phyloP scores from a whole-genome alignment of 2,329 filamentous ascomycete genomes.

The Sporothrix phasma region DNA sequence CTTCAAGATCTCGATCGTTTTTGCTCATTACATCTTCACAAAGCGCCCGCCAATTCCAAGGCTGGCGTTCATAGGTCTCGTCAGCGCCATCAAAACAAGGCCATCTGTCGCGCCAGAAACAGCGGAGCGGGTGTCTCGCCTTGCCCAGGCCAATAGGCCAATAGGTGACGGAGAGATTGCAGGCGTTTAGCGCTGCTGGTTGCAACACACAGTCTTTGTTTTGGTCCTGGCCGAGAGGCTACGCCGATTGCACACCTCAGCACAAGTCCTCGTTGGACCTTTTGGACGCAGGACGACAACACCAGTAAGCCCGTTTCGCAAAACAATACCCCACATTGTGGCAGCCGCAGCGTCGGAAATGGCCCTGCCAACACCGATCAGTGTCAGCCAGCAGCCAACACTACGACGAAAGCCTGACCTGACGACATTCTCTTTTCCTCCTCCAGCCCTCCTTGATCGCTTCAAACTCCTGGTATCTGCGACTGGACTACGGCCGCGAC shows the following conservation, averaged over 20 bases:
- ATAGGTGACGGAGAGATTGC: not conserved
- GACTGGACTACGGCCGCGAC: too few species aligned
- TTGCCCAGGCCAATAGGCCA: not conserved
- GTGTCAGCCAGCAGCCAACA: slow-evolving; percentile 1
- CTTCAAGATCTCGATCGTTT: not conserved
- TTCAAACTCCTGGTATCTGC: not conserved
- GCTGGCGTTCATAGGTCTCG: not conserved
- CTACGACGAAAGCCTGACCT: slow-evolving; percentile 10
- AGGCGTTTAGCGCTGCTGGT: slow-evolving; percentile 13
- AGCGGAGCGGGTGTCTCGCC: not conserved
- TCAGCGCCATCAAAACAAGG: not conserved
- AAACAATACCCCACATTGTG: slow-evolving; percentile 15
- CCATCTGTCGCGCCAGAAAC: not conserved
- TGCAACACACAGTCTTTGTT: slow-evolving; percentile 3
- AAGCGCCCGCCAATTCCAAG: not conserved
- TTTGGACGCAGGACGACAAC: not conserved
- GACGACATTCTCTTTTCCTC: not conserved
- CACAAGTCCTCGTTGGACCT: not conserved
- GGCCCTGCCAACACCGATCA: not conserved
- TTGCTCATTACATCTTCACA: too few species aligned
- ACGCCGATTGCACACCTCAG: not conserved
- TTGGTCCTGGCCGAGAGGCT: not conserved
- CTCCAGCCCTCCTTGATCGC: not conserved
- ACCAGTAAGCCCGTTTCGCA: not conserved
- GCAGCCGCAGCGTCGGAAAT: slow-evolving; percentile 6